phyloP scores from a whole-genome alignment of 2,329 filamentous ascomycete species.

The Xylaria sp. region DNA sequence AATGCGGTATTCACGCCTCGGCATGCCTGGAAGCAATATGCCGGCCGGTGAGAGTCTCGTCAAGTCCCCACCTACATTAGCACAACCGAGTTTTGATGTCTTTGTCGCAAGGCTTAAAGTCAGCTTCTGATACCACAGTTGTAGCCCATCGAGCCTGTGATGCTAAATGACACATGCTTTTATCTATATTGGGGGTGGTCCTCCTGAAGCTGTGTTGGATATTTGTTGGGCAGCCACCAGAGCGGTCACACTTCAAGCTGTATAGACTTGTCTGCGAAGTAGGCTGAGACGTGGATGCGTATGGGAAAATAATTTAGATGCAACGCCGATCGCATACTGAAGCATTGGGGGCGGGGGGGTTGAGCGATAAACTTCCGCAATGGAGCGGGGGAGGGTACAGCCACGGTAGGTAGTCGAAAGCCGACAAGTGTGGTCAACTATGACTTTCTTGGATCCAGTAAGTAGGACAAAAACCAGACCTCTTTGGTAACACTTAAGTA shows the following conservation, averaged over 20 bases:
- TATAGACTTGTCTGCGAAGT: not conserved
- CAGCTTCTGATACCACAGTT: not conserved
- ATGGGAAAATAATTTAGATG: not conserved
- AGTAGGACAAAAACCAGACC: not conserved
- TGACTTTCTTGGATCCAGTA: not conserved
- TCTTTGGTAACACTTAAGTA: not conserved
- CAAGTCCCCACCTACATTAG: slow-evolving; percentile 4
- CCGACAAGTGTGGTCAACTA: not conserved
- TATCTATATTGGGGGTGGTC: not conserved
- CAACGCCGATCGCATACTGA: not conserved
- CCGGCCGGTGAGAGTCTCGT: slow-evolving; percentile 7
- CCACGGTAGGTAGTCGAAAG: not conserved
- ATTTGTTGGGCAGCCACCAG: not conserved
- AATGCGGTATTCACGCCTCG: slow-evolving; percentile 16
- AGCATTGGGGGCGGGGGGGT: not conserved
- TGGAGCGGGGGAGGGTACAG: not conserved
- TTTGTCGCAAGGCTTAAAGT: slow-evolving; percentile 5
- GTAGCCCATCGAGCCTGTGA: slow-evolving; percentile 10
- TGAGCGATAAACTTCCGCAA: slow-evolving; percentile 1
- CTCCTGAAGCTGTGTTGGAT: not conserved
- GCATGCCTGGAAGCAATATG: not conserved
- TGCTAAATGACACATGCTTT: not conserved
- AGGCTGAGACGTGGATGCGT: not conserved
- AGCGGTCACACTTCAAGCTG: not conserved
- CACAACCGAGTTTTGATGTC: not conserved